These are phyloP conservation scores for Crucihimalaya himalaica DNA, from an alignment of 345 rosid genomes.

Conservation along the genomic window DNA sequence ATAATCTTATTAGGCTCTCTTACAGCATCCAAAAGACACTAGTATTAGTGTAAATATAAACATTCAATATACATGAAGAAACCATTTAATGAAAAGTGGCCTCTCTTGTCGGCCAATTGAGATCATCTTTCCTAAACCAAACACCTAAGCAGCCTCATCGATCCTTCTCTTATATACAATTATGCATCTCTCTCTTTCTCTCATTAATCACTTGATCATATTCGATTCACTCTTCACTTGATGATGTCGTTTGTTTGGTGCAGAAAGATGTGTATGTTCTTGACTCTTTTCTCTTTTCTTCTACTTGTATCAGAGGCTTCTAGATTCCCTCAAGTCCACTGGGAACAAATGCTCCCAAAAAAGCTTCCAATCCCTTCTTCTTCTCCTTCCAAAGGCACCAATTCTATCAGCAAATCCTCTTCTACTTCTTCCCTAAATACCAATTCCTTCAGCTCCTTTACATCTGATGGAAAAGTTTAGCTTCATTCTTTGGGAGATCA, in stretches of 20 bases:
- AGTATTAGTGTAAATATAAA: slow-evolving; percentile 25
- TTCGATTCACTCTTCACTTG: not conserved
- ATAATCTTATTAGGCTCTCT: slow-evolving; percentile 36
- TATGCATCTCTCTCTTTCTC: slow-evolving; percentile 25
- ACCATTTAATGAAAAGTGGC: slow-evolving; percentile 45
- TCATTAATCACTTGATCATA: slow-evolving; percentile 17
- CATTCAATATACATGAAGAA: slow-evolving; percentile 13
- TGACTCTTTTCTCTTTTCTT: slow-evolving; percentile 47
- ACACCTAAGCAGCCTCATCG: slow-evolving; percentile 67
- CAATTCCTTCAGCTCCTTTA: slow-evolving; percentile 33
- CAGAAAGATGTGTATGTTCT: slow-evolving; percentile 47
- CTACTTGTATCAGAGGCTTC: slow-evolving; percentile 55
- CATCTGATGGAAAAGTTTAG: slow-evolving; percentile 63
- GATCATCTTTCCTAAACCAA: slow-evolving; percentile 62
- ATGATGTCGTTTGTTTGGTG: slow-evolving; percentile 41
- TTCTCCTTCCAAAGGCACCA: slow-evolving; percentile 89
- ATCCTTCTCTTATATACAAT: slow-evolving; percentile 52
- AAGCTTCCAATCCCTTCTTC: slow-evolving; percentile 75
- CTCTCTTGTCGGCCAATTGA: slow-evolving; percentile 73
- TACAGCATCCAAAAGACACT: slow-evolving; percentile 37
- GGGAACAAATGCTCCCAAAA: slow-evolving; percentile 92
- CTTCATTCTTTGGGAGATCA: slow-evolving; percentile 5
- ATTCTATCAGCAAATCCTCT: slow-evolving; percentile 54
- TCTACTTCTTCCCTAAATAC: slow-evolving; percentile 39
- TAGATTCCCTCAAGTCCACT: slow-evolving; percentile 59